Evolutionary conservation across 2,329 filamentous ascomycete genomes (phyloP).

Genomic region (Ambrosiella cleistominuta): DNA sequence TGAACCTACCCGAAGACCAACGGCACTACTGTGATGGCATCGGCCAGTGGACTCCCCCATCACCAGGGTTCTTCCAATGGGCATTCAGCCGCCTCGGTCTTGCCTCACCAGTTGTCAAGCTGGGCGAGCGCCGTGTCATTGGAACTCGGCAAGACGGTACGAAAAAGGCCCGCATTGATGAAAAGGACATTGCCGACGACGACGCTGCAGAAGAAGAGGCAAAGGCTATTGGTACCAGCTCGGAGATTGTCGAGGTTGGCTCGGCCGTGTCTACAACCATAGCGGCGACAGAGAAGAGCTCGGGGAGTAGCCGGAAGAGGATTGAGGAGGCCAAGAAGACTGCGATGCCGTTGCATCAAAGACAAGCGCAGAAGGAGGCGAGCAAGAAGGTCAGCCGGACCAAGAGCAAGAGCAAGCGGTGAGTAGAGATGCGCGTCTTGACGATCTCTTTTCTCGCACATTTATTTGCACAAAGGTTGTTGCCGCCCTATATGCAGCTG

Average conservation of each 20-base stretch:
- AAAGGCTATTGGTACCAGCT: background rate
- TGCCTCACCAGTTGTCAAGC: conserved; percentile 14
- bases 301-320: conserved; percentile 4
- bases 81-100: conserved; percentile 18
- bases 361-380: conserved; percentile 9
- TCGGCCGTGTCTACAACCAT: background rate
- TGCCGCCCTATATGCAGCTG: background rate
- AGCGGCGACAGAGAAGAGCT: background rate
- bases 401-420: background rate
- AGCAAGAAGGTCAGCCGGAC: conserved; percentile 5
- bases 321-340: conserved; percentile 13
- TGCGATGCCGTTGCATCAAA: conserved; percentile 11
- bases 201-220: conserved; percentile 5
- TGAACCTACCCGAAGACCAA: conserved; percentile 22
- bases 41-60: conserved; percentile 20
- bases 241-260: conserved; percentile 7
- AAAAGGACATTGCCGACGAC: conserved; percentile 11
- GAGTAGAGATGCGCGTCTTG: background rate
- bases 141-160: conserved; percentile 15
- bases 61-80: conserved; percentile 17
- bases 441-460: background rate
- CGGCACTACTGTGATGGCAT: conserved; percentile 19
- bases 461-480: background rate
- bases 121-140: conserved; percentile 16
- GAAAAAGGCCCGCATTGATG: conserved; percentile 10